Conservation (phyloP, 768 basidiomycete genomes). For the Solioccasus polychromus region DNA sequence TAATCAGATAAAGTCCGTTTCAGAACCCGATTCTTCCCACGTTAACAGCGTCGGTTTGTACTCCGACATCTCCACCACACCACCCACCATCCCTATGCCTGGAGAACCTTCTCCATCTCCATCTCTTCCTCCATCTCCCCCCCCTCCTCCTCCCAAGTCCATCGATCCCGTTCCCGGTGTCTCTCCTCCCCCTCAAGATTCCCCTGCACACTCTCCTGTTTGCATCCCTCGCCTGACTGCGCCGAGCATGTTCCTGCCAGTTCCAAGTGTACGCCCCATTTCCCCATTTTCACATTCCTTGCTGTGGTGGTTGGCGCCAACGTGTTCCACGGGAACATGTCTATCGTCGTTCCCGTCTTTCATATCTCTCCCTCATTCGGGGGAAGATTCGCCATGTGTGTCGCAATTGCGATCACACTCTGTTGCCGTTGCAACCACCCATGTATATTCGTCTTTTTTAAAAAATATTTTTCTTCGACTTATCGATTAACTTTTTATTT, state of each 20-base stretch:
- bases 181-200: background rate
- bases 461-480: background rate
- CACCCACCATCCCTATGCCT: slow-evolving; percentile 3
- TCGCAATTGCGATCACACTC: background rate
- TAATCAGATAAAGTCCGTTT: slow-evolving; percentile 5
- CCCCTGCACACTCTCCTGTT: slow-evolving; percentile 33
- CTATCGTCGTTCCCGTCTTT: slow-evolving; percentile 41
- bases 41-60: background rate
- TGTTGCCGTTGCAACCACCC: too few relatives aligned
- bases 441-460: background rate
- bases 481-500: background rate
- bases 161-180: too few relatives aligned
- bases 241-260: slow-evolving; percentile 83
- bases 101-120: background rate
- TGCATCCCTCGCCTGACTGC: slow-evolving; percentile 67
- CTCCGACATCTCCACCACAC: slow-evolving; percentile 9
- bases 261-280: slow-evolving; percentile 75
- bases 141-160: background rate
- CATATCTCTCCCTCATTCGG: slow-evolving; percentile 25
- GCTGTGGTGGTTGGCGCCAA: slow-evolving; percentile 54
- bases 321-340: slow-evolving; percentile 31
- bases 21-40: slow-evolving; percentile 10
- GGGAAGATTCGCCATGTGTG: background rate
- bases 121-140: background rate
- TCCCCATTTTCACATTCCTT: slow-evolving; percentile 46